These are phyloP conservation scores for Penicillium sp. DNA, from an alignment of 2,329 filamentous ascomycete species.

Conservation along the genomic window DNA sequence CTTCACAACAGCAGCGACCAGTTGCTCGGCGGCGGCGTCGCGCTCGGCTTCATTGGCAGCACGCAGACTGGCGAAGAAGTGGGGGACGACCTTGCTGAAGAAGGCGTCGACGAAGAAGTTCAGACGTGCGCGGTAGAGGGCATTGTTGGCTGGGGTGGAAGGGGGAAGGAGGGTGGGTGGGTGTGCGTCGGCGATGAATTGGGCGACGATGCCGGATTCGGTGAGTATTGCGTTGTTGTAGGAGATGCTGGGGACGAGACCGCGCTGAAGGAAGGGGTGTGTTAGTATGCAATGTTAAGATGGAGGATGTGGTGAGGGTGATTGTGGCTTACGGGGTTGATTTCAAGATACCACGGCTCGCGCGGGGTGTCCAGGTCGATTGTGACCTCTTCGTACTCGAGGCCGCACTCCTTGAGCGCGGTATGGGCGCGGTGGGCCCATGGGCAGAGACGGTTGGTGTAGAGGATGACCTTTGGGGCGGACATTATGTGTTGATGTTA, in stretches of 20 bases:
- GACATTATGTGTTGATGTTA: conserved; percentile 24
- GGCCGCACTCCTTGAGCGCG: conserved; percentile 60
- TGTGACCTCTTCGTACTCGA: conserved; percentile 66
- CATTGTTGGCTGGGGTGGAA: conserved; percentile 50
- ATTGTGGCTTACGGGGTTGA: conserved; percentile 59
- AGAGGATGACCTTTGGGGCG: conserved; percentile 58
- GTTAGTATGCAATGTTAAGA: conserved; percentile 1
- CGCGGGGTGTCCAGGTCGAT: conserved; percentile 69
- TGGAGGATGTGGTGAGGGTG: not conserved
- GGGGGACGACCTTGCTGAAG: conserved; percentile 56
- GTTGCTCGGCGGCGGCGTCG: conserved; percentile 47
- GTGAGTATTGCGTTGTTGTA: conserved; percentile 68
- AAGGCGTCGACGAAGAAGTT: conserved; percentile 70
- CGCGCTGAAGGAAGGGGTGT: conserved; percentile 50
- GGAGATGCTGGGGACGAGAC: conserved; percentile 67
- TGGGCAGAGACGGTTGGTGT: conserved; percentile 67
- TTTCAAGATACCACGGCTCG: conserved; percentile 66
- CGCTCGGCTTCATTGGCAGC: conserved; percentile 51
- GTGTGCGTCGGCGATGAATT: conserved; percentile 67
- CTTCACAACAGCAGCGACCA: conserved; percentile 58
- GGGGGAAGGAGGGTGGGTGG: conserved; percentile 63
- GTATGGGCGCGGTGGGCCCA: conserved; percentile 76
- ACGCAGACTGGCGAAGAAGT: conserved; percentile 48
- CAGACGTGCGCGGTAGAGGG: conserved; percentile 63
- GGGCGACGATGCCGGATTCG: conserved; percentile 66